These are phyloP conservation scores for Fusarium caatingaense DNA, from an alignment of 2,329 filamentous ascomycete genomes.

Conservation along the genomic window DNA sequence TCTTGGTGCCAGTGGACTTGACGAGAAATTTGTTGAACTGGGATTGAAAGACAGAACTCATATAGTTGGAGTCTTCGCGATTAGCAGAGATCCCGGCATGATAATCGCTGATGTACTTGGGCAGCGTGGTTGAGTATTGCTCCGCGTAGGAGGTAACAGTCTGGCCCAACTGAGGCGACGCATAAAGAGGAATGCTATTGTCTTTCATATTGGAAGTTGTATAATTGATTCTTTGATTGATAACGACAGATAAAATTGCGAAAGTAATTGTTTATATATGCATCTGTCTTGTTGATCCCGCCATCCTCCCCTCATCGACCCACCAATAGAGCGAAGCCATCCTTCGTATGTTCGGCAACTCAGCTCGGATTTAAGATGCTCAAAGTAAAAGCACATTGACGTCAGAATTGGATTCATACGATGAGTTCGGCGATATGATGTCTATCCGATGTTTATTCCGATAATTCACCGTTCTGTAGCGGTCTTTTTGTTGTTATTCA, in stretches of 20 bases:
- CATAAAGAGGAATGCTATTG: conserved; percentile 55
- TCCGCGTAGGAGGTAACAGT: conserved; percentile 58
- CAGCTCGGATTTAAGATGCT: conserved; percentile 32
- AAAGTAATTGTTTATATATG: conserved; percentile 4
- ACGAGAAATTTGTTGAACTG: conserved; percentile 57
- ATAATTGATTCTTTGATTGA: not conserved
- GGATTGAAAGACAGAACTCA: conserved; percentile 58
- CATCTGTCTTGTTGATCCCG: conserved; percentile 10
- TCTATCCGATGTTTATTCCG: conserved; percentile 30
- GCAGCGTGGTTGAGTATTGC: conserved; percentile 56
- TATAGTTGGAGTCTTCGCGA: conserved; percentile 50
- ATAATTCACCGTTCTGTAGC: not conserved
- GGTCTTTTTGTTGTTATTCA: conserved; percentile 11
- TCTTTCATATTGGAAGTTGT: conserved; percentile 53
- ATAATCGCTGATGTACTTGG: conserved; percentile 56
- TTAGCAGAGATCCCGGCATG: conserved; percentile 49
- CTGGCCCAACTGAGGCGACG: conserved; percentile 54
- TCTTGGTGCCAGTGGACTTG: conserved; percentile 55
- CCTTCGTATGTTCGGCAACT: conserved; percentile 11
- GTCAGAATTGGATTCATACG: conserved; percentile 11
- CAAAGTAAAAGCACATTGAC: conserved; percentile 1
- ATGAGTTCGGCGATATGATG: conserved; percentile 12
- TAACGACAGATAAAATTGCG: not conserved
- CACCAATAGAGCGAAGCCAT: conserved; percentile 28
- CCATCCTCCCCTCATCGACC: conserved; percentile 23